phyloP scores from a whole-genome alignment of 306 rosid genomes.

The Acacia acuminata region DNA sequence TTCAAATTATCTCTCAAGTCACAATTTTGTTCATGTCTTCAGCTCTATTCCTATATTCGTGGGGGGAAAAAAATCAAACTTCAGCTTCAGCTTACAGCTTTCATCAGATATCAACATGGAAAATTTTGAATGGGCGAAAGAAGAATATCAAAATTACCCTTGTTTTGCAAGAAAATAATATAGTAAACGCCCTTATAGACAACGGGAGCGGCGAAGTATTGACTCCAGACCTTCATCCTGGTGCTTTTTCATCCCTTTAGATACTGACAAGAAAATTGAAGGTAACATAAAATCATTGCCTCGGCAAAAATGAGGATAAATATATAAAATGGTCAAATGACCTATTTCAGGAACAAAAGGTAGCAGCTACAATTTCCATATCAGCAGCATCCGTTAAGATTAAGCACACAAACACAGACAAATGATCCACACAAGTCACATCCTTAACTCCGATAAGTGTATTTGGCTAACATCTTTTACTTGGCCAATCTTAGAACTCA shows the following conservation, averaged over 20 bases:
- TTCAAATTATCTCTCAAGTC: slow-evolving; percentile 1
- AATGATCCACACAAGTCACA: neutral
- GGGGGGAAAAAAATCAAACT: neutral
- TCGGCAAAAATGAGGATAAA: slow-evolving; percentile 21
- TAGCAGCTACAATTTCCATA: neutral
- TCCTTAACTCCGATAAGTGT: slow-evolving; percentile 2
- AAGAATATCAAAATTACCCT: slow-evolving; percentile 48
- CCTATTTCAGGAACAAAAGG: slow-evolving; percentile 7
- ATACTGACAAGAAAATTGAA: slow-evolving; percentile 54
- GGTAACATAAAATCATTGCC: slow-evolving; percentile 27
- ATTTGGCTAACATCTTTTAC: neutral
- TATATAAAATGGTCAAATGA: slow-evolving; percentile 1
- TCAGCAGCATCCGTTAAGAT: slow-evolving; percentile 4
- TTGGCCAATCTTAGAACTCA: neutral
- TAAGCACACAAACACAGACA: slow-evolving; percentile 5
- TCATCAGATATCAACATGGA: slow-evolving; percentile 10
- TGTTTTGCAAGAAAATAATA: slow-evolving; percentile 81
- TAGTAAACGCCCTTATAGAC: slow-evolving; percentile 97
- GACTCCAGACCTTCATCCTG: slow-evolving; percentile 77
- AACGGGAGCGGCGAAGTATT: slow-evolving; percentile 73
- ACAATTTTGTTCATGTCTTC: neutral
- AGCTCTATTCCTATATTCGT: neutral
- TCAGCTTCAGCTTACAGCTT: neutral
- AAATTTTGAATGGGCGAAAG: slow-evolving; percentile 21
- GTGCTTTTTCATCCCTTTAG: slow-evolving; percentile 56